Evolutionary conservation across 495 filamentous ascomycete genomes (phyloP).

Genomic region (Cairneyella variabilis): DNA sequence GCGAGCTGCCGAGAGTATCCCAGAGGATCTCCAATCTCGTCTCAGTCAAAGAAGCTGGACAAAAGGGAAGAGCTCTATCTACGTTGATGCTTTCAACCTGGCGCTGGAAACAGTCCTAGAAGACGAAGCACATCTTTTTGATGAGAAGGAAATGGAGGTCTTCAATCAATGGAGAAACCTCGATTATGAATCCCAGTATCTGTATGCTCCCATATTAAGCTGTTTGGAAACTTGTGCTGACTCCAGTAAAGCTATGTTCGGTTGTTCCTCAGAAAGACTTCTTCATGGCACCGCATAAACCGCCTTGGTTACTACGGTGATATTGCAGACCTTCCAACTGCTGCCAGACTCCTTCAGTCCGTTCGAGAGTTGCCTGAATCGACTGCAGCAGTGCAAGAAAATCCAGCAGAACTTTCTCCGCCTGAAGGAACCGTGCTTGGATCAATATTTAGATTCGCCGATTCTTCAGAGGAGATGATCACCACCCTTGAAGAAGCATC

Average conservation of each 20-base stretch:
- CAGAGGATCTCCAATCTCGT: slow-evolving; percentile 25
- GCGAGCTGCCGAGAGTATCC: slow-evolving; percentile 35
- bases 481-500: slow-evolving; percentile 82
- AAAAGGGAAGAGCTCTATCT: slow-evolving; percentile 72
- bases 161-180: slow-evolving; percentile 73
- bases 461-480: slow-evolving; percentile 67
- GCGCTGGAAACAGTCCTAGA: slow-evolving; percentile 86
- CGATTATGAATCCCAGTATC: slow-evolving; percentile 83
- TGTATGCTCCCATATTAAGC: slow-evolving; percentile 12
- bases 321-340: slow-evolving; percentile 65
- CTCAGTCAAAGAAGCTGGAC: slow-evolving; percentile 41
- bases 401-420: slow-evolving; percentile 43
- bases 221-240: slow-evolving; percentile 9
- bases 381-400: slow-evolving; percentile 25
- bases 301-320: slow-evolving; percentile 77
- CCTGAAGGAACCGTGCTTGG: slow-evolving; percentile 46
- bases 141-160: slow-evolving; percentile 70
- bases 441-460: slow-evolving; percentile 69
- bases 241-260: slow-evolving; percentile 69
- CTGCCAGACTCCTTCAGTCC: slow-evolving; percentile 54
- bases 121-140: slow-evolving; percentile 86
- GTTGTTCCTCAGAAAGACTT: slow-evolving; percentile 88
- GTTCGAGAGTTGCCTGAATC: slow-evolving; percentile 38
- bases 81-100: slow-evolving; percentile 95
- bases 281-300: slow-evolving; percentile 86